These are phyloP conservation scores for Yamadazyma triangularis DNA, from an alignment of 1,139 yeast species.

Conservation along the genomic window DNA sequence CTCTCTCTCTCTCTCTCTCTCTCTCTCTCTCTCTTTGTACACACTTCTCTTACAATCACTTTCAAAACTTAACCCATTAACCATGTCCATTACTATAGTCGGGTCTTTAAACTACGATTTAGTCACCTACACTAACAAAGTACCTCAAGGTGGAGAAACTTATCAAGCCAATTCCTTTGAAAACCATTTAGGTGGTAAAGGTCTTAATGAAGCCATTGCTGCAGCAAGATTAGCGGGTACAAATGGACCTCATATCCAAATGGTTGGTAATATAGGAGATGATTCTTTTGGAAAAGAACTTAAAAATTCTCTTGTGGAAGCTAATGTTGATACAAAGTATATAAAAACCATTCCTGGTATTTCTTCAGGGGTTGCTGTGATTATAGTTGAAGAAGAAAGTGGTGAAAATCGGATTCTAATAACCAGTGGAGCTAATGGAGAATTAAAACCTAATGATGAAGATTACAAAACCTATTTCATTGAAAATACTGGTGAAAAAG, in stretches of 20 bases:
- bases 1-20: background rate
- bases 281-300: slow-evolving; percentile 74
- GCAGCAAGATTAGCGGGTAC: slow-evolving; percentile 41
- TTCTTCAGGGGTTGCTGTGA: slow-evolving; percentile 84
- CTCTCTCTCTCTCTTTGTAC: background rate
- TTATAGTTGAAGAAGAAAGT: slow-evolving; percentile 56
- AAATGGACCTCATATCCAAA: slow-evolving; percentile 36
- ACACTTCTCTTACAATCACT: background rate
- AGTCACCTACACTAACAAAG: slow-evolving; percentile 68
- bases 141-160: slow-evolving; percentile 89
- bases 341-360: slow-evolving; percentile 40
- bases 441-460: slow-evolving; percentile 41
- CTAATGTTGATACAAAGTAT: slow-evolving; percentile 47
- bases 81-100: slow-evolving; percentile 46
- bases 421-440: slow-evolving; percentile 81
- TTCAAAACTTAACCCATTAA: background rate
- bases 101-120: slow-evolving; percentile 92
- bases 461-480: slow-evolving; percentile 43
- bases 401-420: slow-evolving; percentile 91
- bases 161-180: slow-evolving; percentile 68
- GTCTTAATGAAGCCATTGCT: slow-evolving; percentile 87
- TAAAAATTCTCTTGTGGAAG: slow-evolving; percentile 40
- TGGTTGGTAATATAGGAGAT: slow-evolving; percentile 81
- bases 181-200: slow-evolving; percentile 92
- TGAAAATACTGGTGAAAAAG: slow-evolving; percentile 9